Conservation (phyloP, 202 grass and related monocot species). For the Hordeum pubiflorum region DNA sequence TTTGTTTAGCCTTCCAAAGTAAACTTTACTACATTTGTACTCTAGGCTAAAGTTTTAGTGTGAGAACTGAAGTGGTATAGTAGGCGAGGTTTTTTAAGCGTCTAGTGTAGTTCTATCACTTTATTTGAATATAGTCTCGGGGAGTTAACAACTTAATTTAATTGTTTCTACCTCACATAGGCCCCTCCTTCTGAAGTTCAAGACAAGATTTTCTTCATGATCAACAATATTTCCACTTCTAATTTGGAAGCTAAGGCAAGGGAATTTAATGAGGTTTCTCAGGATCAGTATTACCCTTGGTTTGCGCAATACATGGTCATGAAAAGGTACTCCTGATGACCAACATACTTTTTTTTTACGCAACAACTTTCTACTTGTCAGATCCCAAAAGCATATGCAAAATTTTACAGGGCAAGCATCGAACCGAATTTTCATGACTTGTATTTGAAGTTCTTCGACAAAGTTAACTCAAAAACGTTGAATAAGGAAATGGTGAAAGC, state of each 20-base stretch:
- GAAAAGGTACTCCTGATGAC: constrained; percentile 62
- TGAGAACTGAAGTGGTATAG: not conserved
- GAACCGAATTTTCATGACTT: constrained; percentile 97
- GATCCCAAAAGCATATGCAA: not conserved
- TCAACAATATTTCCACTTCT: constrained; percentile 88
- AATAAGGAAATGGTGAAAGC: constrained; percentile 97
- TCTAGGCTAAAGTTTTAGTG: not conserved
- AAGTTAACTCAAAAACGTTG: constrained; percentile 78
- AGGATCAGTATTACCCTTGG: constrained; percentile 82
- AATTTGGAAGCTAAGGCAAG: constrained; percentile 88
- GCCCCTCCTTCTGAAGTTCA: constrained; percentile 84
- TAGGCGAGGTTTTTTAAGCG: not conserved
- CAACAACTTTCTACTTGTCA: not conserved
- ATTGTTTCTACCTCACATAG: constrained; percentile 34
- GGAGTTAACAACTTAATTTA: constrained; percentile 10
- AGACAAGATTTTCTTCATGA: constrained; percentile 96
- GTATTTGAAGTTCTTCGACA: constrained; percentile 90
- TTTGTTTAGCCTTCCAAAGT: constrained; percentile 29
- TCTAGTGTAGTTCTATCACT: not conserved
- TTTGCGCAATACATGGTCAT: constrained; percentile 99
- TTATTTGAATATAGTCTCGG: not conserved
- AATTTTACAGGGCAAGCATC: constrained; percentile 75
- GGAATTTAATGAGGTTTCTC: constrained; percentile 78
- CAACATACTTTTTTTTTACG: constrained; percentile 3
- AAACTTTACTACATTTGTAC: not conserved